These are phyloP conservation scores for Chaetothyriales sp. DNA, from an alignment of 2,329 filamentous ascomycete species.

Conservation along the genomic window DNA sequence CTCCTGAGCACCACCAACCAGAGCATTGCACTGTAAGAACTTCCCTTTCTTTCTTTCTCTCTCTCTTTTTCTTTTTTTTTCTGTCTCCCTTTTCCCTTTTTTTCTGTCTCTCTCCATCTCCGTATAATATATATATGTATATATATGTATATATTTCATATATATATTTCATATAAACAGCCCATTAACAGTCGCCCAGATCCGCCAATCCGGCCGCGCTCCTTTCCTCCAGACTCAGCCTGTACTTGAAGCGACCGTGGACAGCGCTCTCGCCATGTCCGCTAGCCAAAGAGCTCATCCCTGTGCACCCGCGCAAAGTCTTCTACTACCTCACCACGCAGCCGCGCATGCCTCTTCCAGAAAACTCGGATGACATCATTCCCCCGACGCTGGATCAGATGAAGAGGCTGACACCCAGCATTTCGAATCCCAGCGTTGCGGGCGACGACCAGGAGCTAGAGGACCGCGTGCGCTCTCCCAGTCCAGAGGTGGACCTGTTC, in stretches of 20 bases:
- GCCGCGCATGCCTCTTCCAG: constrained; percentile 67
- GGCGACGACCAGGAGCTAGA: constrained; percentile 58
- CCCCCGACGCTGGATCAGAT: constrained; percentile 38
- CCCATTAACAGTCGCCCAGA: constrained; percentile 37
- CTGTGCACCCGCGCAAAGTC: constrained; percentile 81
- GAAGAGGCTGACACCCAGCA: constrained; percentile 66
- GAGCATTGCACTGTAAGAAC: constrained; percentile 78
- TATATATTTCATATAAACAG: too few species aligned
- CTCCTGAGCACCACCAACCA: constrained; percentile 63
- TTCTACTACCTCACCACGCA: constrained; percentile 94
- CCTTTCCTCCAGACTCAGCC: constrained; percentile 79
- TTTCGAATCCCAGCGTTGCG: constrained; percentile 58
- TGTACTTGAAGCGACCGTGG: constrained; percentile 82
- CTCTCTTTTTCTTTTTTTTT: constrained; percentile 1
- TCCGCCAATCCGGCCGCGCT: constrained; percentile 92
- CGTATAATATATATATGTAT: too few species aligned
- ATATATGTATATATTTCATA: too few species aligned
- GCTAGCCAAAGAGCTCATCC: constrained; percentile 81
- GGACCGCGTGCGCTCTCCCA: constrained; percentile 56
- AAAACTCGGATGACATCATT: constrained; percentile 42
- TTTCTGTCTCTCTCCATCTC: too few species aligned
- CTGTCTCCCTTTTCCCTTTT: too few species aligned
- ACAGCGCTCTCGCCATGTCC: constrained; percentile 68
- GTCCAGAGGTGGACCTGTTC: constrained; percentile 84
- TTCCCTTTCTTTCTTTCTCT: not conserved